Conservation (phyloP, 2,329 filamentous ascomycete genomes). For the Monosporascus sp. region DNA sequence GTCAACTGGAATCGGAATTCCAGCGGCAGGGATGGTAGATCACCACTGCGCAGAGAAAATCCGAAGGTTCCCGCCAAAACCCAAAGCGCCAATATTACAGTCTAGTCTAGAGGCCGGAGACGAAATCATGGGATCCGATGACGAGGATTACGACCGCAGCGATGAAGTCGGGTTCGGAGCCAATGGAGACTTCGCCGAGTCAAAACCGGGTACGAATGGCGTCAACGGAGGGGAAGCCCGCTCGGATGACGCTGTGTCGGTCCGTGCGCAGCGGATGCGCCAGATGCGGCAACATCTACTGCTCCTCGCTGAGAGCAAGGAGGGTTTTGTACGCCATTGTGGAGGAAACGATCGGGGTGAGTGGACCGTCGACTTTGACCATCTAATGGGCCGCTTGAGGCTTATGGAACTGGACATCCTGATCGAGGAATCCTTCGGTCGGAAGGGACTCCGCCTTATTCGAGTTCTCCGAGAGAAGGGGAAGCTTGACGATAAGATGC, state of each 20-base stretch:
- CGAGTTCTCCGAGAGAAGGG: slow-evolving; percentile 82
- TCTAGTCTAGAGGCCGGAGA: slow-evolving; percentile 21
- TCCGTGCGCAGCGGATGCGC: slow-evolving; percentile 43
- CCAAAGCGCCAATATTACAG: slow-evolving; percentile 17
- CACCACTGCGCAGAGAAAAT: slow-evolving; percentile 45
- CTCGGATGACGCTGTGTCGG: slow-evolving; percentile 40
- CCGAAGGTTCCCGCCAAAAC: slow-evolving; percentile 28
- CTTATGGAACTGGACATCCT: slow-evolving; percentile 77
- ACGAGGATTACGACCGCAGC: slow-evolving; percentile 32
- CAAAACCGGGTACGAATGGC: slow-evolving; percentile 17
- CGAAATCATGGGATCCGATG: slow-evolving; percentile 26
- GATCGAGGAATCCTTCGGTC: slow-evolving; percentile 71
- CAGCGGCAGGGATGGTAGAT: slow-evolving; percentile 34
- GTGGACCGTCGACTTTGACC: slow-evolving; percentile 81
- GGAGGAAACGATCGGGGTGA: slow-evolving; percentile 59
- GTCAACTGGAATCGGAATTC: slow-evolving; percentile 52
- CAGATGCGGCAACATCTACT: slow-evolving; percentile 69
- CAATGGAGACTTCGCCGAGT: slow-evolving; percentile 14
- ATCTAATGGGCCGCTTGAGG: slow-evolving; percentile 63
- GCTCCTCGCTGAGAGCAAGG: slow-evolving; percentile 63
- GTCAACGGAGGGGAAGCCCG: slow-evolving; percentile 28
- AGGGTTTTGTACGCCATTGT: slow-evolving; percentile 63
- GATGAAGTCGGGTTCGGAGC: slow-evolving; percentile 18
- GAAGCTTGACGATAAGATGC: slow-evolving; percentile 89
- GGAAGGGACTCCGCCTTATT: slow-evolving; percentile 72